phyloP scores from a whole-genome alignment of 2,329 filamentous ascomycete species.

The Colletotrichum simmondsii region DNA sequence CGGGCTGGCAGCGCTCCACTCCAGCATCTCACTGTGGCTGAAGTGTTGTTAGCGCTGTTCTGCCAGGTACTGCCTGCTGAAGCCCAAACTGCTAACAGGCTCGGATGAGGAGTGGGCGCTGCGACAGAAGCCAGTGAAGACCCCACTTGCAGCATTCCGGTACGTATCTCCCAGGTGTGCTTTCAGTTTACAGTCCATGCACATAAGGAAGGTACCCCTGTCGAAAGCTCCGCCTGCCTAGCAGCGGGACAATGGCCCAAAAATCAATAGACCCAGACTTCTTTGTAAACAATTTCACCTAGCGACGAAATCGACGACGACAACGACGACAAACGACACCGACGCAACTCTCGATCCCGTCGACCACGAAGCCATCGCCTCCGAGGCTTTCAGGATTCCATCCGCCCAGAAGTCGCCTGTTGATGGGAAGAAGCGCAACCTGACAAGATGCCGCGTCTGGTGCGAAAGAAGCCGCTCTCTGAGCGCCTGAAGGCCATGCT shows the following conservation, averaged over 20 bases:
- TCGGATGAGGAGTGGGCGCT: neutral
- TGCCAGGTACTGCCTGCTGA: constrained; percentile 20
- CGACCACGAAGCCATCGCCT: neutral
- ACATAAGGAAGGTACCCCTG: constrained; percentile 11
- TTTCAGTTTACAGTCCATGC: neutral
- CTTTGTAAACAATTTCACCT: constrained; percentile 31
- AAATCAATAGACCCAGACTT: constrained; percentile 32
- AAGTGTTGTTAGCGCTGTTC: constrained; percentile 18
- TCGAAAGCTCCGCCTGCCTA: constrained; percentile 22
- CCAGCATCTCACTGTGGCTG: constrained; percentile 15
- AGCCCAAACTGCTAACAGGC: neutral
- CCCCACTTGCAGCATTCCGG: neutral
- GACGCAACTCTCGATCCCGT: neutral
- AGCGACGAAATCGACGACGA: constrained; percentile 12
- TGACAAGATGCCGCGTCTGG: constrained; percentile 75
- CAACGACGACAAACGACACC: neutral
- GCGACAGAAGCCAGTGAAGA: neutral
- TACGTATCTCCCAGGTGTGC: neutral
- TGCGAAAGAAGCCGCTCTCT: constrained; percentile 81
- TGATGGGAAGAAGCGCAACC: neutral
- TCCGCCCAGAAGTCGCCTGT: neutral
- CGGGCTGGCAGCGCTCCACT: constrained; percentile 8
- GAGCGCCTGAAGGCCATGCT: constrained; percentile 85
- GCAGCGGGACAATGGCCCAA: constrained; percentile 27
- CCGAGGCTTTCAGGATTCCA: neutral